A percentile compares a stretch with the other conserved stretches of the same genome.
These are phyloP conservation scores for Ephemerocybe angulata DNA, from an alignment of 768 basidiomycete genomes.

Conservation along the genomic window DNA sequence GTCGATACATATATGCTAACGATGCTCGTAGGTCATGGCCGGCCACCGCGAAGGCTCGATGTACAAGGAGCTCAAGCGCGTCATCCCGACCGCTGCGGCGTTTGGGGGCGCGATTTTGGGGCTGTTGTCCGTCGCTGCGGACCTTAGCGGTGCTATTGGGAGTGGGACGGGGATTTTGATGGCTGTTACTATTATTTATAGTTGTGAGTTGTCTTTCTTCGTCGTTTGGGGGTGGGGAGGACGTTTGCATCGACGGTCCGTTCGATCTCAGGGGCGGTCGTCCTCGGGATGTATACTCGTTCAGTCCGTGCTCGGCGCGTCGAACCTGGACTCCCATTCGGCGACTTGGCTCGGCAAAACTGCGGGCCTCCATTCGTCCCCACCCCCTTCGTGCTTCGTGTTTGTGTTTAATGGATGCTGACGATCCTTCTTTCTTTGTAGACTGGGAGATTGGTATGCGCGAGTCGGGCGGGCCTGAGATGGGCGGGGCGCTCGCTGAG, in stretches of 20 bases:
- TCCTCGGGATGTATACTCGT: too few species aligned
- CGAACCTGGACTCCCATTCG: too few species aligned
- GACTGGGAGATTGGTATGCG: conserved; percentile 96
- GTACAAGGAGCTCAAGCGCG: conserved; percentile 98
- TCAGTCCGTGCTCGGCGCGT: too few species aligned
- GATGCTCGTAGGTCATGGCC: conserved; percentile 68
- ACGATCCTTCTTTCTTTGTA: conserved; percentile 25
- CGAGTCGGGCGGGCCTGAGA: conserved; percentile 80
- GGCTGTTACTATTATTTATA: conserved; percentile 97
- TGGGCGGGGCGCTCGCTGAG: conserved; percentile 78
- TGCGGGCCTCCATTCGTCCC: neutral
- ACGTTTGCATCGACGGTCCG: too few species aligned
- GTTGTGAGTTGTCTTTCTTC: conserved; percentile 50
- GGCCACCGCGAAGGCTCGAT: conserved; percentile 95
- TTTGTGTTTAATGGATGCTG: conserved; percentile 1
- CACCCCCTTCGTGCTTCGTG: neutral
- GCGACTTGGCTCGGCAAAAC: too few species aligned
- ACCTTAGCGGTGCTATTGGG: conserved; percentile 94
- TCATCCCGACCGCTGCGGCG: conserved; percentile 96
- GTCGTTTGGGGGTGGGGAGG: neutral
- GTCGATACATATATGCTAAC: neutral
- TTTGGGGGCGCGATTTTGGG: conserved; percentile 98
- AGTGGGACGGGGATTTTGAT: conserved; percentile 95
- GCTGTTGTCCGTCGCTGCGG: conserved; percentile 77
- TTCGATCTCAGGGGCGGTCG: too few species aligned